These are phyloP conservation scores for Gossypium thurberi DNA, from an alignment of 345 rosid genomes.

Conservation along the genomic window DNA sequence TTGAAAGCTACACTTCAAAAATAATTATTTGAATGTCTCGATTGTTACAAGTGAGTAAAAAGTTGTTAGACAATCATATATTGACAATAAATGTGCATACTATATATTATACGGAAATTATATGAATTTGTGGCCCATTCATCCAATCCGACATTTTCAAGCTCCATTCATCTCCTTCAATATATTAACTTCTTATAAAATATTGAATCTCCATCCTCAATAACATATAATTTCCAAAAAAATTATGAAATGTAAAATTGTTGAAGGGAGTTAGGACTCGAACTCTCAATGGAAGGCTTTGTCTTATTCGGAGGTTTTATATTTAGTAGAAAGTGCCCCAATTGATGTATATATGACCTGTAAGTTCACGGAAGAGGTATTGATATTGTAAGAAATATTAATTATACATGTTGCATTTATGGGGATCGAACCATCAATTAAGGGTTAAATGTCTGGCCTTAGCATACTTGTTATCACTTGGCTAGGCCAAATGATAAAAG, in stretches of 20 bases:
- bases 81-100: background rate
- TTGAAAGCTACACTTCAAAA: background rate
- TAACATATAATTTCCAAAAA: background rate
- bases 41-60: background rate
- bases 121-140: background rate
- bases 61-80: background rate
- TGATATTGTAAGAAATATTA: too few species aligned
- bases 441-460: too few species aligned
- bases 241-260: too few species aligned
- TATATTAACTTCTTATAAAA: background rate
- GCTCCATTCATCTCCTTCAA: background rate
- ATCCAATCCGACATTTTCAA: background rate
- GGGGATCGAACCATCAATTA: too few species aligned
- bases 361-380: too few species aligned
- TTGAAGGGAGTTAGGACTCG: too few species aligned
- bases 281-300: too few species aligned
- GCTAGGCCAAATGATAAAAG: too few species aligned
- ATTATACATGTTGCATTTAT: too few species aligned
- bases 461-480: too few species aligned
- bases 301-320: too few species aligned
- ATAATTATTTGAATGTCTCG: background rate
- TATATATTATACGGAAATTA: background rate
- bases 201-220: background rate
- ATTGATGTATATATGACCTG: too few species aligned
- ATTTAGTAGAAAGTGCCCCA: rapidly evolving